phyloP scores from a whole-genome alignment of 352 stramenopile species.

The Phytophthora sansomeana region DNA sequence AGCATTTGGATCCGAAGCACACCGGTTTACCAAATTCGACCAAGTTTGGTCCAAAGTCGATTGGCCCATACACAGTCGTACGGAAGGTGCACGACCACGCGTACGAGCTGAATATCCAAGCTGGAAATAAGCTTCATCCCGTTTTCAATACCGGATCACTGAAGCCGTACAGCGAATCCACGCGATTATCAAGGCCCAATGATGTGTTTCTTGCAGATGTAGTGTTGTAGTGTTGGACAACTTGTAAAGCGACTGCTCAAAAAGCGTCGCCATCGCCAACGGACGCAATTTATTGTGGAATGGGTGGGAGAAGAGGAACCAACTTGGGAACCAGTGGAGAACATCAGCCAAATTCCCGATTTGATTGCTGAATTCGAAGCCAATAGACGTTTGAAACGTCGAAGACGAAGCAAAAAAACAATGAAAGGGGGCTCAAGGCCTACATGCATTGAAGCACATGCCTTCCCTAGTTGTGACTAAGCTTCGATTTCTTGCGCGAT shows the following conservation, averaged over 20 bases:
- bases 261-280: conserved; percentile 3
- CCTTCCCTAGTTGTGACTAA: too few relatives aligned
- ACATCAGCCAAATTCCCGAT: conserved; percentile 3
- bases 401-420: not conserved
- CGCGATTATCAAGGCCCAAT: conserved; percentile 8
- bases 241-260: conserved; percentile 6
- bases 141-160: conserved; percentile 21
- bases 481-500: too few relatives aligned
- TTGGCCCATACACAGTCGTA: conserved; percentile 25
- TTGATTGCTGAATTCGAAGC: not conserved
- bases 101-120: conserved; percentile 25
- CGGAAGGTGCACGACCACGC: conserved; percentile 21
- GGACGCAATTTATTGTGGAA: conserved; percentile 3
- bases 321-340: conserved; percentile 11
- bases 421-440: not conserved
- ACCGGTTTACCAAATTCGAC: conserved; percentile 20
- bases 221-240: conserved; percentile 9
- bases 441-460: not conserved
- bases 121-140: conserved; percentile 16
- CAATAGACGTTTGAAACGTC: not conserved
- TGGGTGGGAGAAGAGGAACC: conserved; percentile 3
- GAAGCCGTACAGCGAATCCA: conserved; percentile 10
- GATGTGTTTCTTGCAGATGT: conserved; percentile 13
- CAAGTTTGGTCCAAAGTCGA: conserved; percentile 27
- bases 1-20: conserved; percentile 22